Base-by-base conservation (phyloP, 306 rosid species). In the Gillenia trifoliata region DNA sequence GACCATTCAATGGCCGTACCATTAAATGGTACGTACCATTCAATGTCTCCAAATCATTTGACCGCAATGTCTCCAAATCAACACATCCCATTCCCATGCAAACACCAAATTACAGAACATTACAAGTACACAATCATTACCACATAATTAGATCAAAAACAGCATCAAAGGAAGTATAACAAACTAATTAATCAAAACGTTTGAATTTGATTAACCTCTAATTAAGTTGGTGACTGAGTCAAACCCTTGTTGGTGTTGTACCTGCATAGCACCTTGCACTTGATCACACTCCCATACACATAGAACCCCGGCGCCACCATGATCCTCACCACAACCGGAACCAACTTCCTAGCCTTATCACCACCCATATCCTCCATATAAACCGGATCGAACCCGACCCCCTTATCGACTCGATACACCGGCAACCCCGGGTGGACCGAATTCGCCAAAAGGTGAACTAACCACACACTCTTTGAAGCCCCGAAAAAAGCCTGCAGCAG, bases 261-360 rank as follows among this genome's bases (percentile, higher is more conserved):
- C 85, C 94, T 85, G 92, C 99, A 88, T 1, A 90, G 83, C 26
- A 95, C 97, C 89, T 89, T 92, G 88, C 96, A 92, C 69, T 95
- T 95, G 43, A 92, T 88, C 33, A 89, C 92, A 68, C 84, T 92
- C 74, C 90, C 93, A 20, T 78, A 81, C 38, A 88, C 99, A 75
- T 92, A 92, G 76, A 95, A 95, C 54, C 99, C 99, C 19, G 99
- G 99, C 0, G 99, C 85, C 67, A 90, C 93, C 97, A 95, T 92
- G 25, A 92, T 85, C 45, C 92, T 79, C 11, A 92, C 93, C 77
- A 85, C 75, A 8, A 83, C 82, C 0, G 98, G 97, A 5, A 85
- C 81, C 80, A 88, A 60, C 16, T 75, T 86, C 26, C 66, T 61
- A 15, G 93, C 75, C 66, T 79, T 87, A 50, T 92, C 93, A 10